Base-by-base conservation (phyloP, 2,329 filamentous ascomycete genomes). In the Botrytis fragariae region DNA sequence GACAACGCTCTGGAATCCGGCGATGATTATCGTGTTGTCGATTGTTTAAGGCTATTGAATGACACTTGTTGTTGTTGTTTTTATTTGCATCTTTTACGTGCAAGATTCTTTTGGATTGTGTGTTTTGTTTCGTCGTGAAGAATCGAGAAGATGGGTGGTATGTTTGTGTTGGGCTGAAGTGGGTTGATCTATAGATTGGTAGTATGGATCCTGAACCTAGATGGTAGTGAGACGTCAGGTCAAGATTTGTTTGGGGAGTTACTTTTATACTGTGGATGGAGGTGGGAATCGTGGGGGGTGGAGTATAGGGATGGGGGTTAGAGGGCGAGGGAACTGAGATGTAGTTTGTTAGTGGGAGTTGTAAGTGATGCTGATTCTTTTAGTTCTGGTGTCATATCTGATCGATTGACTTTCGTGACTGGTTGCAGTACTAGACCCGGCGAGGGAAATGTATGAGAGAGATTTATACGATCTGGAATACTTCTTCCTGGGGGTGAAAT, bases 321-420 rank as follows among this genome's bases (percentile, higher is more conserved):
- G 25, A 54, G 48, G 44, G 44, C 22, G 8, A 45, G 44, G 32
- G 32, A 4, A 35, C 32, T 45, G 48, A n/a, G 25, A 16, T n/a
- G 25, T 4, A 1, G 51, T 54, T 3, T 14, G 25, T 6, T 6
- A 9, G 9, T 29, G 7, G 51, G n/a, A 57, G 51, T 18, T 25
- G 22, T n/a, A 2, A n/a, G 12, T 51, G 48, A 9, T 51, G 48
- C 48, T 4, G 0, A 51, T 51, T 10, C 20, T n/a, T 51, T 14
- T n/a, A 2, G n/a, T n/a, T 51, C 1, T n/a, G 1, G 12, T 51
- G 0, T n/a, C 22, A n/a, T 14, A n/a, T 51, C 25, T n/a, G 0
- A 18, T 57, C 29, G 51, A 51, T 51, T 25, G 45, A 25, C 12
- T n/a, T 14, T 25, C 9, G 22, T 51, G 10, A 25, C 14, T n/a